Base-by-base conservation (phyloP, 2,329 filamentous ascomycete species). In the Cladorrhinum sp. region DNA sequence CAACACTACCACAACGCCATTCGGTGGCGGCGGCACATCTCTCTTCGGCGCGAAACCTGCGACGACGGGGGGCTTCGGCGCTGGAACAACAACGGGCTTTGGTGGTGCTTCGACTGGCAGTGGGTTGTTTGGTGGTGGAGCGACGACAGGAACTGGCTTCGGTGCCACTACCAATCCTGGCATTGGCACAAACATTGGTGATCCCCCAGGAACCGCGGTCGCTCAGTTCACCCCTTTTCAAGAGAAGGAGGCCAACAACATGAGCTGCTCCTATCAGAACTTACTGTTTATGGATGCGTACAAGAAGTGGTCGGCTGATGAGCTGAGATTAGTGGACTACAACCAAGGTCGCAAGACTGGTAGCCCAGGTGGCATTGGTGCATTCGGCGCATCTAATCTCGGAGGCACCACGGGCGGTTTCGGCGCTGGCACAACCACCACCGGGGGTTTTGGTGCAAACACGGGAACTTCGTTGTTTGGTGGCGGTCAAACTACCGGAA, bases 221-320 rank as follows among this genome's bases (percentile, higher is more conserved):
- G 81, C 84, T n/a, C 82, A 87, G 4, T 96, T 93, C 76, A 77
- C 84, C 62, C 79, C 91, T 0, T 82, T 84, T 51, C 77, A 81
- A 20, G 91, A 96, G 76, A 95, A 93, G 73, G 91, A 96, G 70
- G 75, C 79, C 2, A 85, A 82, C 48, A 82, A 77, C 66, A 75
- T 82, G 68, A 67, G 77, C 65, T 85, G 89, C 70, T 81, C 88
- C 3, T 96, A 89, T 74, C 91, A 95, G 74, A 93, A 87, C 67
- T 85, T 96, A 59, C 78, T 88, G 22, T 92, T 93, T 73, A 88
- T 90, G 76, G 86, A 88, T 23, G 84, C 89, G 1, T 96, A 93
- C 78, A 88, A 87, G 74, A 96, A 95, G 73, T 98, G 89, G 79
- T 97, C 93, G 9, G 85, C 91, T n/a, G 95, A 91, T 69, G 89